Conservation (phyloP, 2,329 filamentous ascomycete genomes). For the Immersiporthe knoxdaviesiana region DNA sequence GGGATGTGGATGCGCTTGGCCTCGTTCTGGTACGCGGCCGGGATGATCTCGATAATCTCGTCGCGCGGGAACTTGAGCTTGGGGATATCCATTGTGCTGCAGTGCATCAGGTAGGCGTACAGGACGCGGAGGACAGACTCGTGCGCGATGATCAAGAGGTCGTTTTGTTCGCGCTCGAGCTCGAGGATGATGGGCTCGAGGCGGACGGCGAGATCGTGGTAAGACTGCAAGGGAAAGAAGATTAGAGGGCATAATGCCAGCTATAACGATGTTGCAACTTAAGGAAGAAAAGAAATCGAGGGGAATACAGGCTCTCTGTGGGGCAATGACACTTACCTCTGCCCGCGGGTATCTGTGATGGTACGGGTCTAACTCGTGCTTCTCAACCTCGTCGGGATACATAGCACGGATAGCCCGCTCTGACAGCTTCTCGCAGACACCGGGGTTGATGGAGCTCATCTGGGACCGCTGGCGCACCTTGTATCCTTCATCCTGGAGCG, state of each 20-base stretch:
- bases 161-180: constrained; percentile 93
- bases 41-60: constrained; percentile 98
- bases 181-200: constrained; percentile 98
- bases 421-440: constrained; percentile 91
- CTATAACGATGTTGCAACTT: background rate
- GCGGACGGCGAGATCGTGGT: constrained; percentile 96
- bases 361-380: constrained; percentile 93
- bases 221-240: constrained; percentile 64
- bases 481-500: constrained; percentile 78
- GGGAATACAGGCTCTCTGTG: background rate
- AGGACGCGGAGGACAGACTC: constrained; percentile 96
- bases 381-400: constrained; percentile 88
- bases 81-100: constrained; percentile 92
- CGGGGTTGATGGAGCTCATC: constrained; percentile 96
- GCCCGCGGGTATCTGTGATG: constrained; percentile 95
- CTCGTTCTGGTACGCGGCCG: constrained; percentile 95
- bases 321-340: constrained; percentile 64
- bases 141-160: constrained; percentile 97
- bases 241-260: constrained; percentile 14
- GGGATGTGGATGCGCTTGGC: constrained; percentile 89
- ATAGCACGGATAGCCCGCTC: constrained; percentile 78
- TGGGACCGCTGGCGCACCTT: constrained; percentile 90
- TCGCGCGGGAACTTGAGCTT: constrained; percentile 91
- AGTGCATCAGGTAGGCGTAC: constrained; percentile 98
- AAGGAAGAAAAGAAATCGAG: constrained; percentile 12